Evolutionary conservation across 208 protist genomes (phyloP), one percentile per base, ranked within the genome.

Genomic region (Trypanosoma grayi): DNA sequence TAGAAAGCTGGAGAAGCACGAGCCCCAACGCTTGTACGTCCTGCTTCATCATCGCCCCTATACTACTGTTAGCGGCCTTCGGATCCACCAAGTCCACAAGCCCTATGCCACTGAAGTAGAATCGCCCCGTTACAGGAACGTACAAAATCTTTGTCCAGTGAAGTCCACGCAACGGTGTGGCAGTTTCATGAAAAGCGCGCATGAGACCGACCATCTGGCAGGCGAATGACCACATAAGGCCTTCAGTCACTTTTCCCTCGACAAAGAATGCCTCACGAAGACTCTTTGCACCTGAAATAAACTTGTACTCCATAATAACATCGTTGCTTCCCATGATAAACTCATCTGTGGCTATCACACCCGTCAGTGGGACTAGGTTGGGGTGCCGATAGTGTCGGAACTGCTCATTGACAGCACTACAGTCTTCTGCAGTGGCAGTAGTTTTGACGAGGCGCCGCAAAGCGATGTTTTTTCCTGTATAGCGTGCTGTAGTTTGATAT

Each of bases 271-370:
- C 81, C 57, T 95, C 83, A 66, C 84, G 60, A 60, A 95, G 64
- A 39, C 73, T 85, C 69, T 88, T 85, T 16, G 90, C 82, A 11
- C 82, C 84, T 4, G 72, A 44, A 28, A 94, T 90, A 61, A 81
- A 90, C 59, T 83, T 84, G 56, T 93, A 95, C 60, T 90, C 86
- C 82, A 93, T 85, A 40, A 95, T 83, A 33, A 92, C 76, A 60
- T 92, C 87, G 9, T 69, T 75, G 77, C 79, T 86, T 25, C 82
- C 87, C 80, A 92, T 86, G 50, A 91, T 74, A 64, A 93, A 96
- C 70, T 91, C 85, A 39, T 92, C 79, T 30, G 86, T 92, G 6
- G 72, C 62, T 56, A 85, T 83, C 9, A 92, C 64, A 65, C 83
- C 82, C 14, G 75, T 83, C 28, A 96, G 79, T 34, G 83, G 70